Base-by-base conservation (phyloP, 805 yeast genomes). In the Candida arabinofermentans region DNA sequence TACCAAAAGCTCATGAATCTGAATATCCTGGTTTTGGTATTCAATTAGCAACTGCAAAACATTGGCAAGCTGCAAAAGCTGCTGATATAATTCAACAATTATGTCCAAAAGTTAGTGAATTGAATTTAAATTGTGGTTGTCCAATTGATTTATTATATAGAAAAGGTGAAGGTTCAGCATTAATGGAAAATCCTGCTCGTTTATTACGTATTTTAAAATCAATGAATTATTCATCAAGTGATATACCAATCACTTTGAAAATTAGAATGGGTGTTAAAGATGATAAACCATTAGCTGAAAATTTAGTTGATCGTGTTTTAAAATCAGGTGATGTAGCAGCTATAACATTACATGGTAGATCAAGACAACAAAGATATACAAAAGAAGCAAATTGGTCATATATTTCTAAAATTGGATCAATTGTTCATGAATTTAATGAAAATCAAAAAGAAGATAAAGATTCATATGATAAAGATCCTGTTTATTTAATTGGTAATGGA, bases 61-160 rank as follows among this genome's bases (percentile, higher is more conserved):
- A 86, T 44, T 88, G 96, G 95, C 95, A 89, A 54, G 96, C 95
- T 2, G 77, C 88, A 22, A 88, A 88, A 62, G 95, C 96, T 2
- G 81, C 93, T n/a, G 96, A 93, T 62, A 80, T 83, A 8, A 65
- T 87, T 18, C 68, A 75, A 14, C 71, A 73, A 42, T 73, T 76
- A 39, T 74, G 84, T 18, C 68, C 79, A 12, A 53, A 73, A 43
- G 77, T 85, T n/a, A 75, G 83, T 24, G 98, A 93, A 58, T 69
- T 93, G 49, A 93, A 93, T 60, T 74, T 93, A 55, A 93, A 93
- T 65, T 84, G 96, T 58, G 99, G 99, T 2, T 93, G 99, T 63
- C 99, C 99, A 13, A 93, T 93, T 51, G 99, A 95, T 60, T 72
- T 93, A 53, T 70, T 93, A n/a, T 93, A 82, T 63, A 78, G 91